A percentile compares a stretch with the other conserved stretches of the same genome.
Evolutionary conservation across 306 rosid species (phyloP).

Genomic region (Argentina anserina): DNA sequence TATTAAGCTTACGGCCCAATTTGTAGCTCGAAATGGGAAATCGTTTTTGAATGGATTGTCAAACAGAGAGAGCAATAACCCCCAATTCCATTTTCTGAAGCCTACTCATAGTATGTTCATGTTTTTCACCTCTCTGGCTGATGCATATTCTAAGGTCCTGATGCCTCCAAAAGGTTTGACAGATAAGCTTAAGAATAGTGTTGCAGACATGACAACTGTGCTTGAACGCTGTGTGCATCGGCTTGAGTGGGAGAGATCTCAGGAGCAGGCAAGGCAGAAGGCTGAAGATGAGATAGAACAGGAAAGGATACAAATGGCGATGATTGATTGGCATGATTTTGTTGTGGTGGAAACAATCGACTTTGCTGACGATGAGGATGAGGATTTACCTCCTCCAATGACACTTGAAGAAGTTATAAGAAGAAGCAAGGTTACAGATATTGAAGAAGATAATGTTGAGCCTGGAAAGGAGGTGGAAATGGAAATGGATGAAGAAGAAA

Average conservation of each 20-base stretch:
- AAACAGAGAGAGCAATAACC: constrained; percentile 82
- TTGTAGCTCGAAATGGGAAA: constrained; percentile 94
- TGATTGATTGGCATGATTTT: constrained; percentile 99
- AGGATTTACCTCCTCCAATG: constrained; percentile 91
- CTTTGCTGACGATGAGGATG: constrained; percentile 95
- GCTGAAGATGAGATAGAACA: constrained; percentile 94
- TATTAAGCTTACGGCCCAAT: constrained; percentile 92
- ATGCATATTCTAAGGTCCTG: constrained; percentile 87
- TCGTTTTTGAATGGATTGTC: constrained; percentile 88
- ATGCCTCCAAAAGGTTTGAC: constrained; percentile 86
- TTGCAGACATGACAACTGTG: constrained; percentile 78
- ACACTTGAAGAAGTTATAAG: constrained; percentile 91
- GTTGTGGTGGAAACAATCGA: constrained; percentile 92
- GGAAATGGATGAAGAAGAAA: constrained; percentile 99
- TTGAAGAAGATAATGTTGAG: constrained; percentile 72
- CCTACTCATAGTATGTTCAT: constrained; percentile 96
- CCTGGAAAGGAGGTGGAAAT: constrained; percentile 89
- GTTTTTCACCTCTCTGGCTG: constrained; percentile 89
- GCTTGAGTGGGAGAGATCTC: constrained; percentile 91
- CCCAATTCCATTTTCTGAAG: constrained; percentile 91
- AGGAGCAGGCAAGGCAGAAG: constrained; percentile 94
- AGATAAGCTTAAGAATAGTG: constrained; percentile 76
- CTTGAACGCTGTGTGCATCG: constrained; percentile 88
- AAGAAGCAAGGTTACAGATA: constrained; percentile 70
- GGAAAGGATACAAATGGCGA: constrained; percentile 89